phyloP scores from a whole-genome alignment of 176 grass and related monocot genomes.

The Carex scoparia region DNA sequence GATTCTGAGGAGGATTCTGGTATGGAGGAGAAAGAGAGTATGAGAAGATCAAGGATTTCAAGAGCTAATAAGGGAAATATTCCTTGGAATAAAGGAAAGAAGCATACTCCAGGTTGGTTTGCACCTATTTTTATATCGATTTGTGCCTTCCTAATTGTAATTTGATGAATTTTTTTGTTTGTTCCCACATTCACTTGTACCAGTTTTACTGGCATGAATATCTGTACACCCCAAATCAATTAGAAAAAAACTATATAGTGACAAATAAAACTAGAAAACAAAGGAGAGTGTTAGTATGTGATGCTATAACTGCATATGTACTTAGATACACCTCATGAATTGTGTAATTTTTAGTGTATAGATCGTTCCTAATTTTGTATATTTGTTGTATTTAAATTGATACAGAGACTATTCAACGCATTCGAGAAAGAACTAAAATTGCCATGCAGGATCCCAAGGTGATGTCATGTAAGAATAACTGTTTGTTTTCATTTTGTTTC shows the following conservation, averaged over 20 bases:
- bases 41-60: slow-evolving; percentile 68
- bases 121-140: slow-evolving; percentile 1
- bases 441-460: slow-evolving; percentile 99
- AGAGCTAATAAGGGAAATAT: slow-evolving; percentile 80
- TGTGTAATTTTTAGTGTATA: not conserved
- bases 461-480: slow-evolving; percentile 92
- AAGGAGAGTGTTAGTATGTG: not conserved
- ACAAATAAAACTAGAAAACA: not conserved
- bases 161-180: not conserved
- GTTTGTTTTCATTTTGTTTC: not conserved
- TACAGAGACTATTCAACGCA: slow-evolving; percentile 84
- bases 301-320: not conserved
- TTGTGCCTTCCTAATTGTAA: not conserved
- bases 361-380: slow-evolving; percentile 4
- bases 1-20: slow-evolving; percentile 27
- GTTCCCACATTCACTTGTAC: not conserved
- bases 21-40: slow-evolving; percentile 56
- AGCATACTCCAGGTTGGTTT: slow-evolving; percentile 64
- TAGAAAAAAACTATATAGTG: not conserved
- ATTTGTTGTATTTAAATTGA: slow-evolving; percentile 11
- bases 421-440: slow-evolving; percentile 78
- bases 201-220: not conserved
- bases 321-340: not conserved
- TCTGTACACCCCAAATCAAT: not conserved
- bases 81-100: slow-evolving; percentile 89